Percentiles rank a stretch among this genome's conserved stretches.
Evolutionary conservation across 306 rosid genomes (phyloP).

Genomic region (Quercus suber): DNA sequence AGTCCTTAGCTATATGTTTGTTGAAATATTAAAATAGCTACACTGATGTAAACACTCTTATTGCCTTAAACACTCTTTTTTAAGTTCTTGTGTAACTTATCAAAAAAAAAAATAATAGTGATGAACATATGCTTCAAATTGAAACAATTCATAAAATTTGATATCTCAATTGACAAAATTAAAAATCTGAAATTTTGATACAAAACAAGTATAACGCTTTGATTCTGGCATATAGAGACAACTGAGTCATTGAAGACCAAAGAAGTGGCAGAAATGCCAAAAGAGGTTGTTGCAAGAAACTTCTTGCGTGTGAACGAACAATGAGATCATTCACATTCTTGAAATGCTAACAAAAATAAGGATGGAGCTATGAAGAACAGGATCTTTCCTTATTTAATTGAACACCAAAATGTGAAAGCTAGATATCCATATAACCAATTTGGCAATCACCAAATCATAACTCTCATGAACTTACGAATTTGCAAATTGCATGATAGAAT

Average conservation of each 20-base stretch:
- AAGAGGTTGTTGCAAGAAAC: background rate
- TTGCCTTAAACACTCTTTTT: too few species aligned
- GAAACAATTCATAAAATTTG: too few species aligned
- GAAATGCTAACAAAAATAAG: background rate
- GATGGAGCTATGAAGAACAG: background rate
- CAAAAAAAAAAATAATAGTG: conserved; percentile 31
- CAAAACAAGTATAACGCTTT: too few species aligned
- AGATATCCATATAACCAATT: background rate
- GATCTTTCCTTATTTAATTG: background rate
- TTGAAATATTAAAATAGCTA: too few species aligned
- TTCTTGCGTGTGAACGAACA: conserved; percentile 6
- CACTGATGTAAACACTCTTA: too few species aligned
- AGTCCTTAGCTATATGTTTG: too few species aligned
- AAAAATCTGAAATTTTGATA: too few species aligned
- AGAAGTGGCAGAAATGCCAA: background rate
- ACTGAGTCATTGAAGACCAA: too few species aligned
- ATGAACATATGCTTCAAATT: too few species aligned
- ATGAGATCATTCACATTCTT: background rate
- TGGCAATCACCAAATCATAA: background rate
- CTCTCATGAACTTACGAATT: background rate
- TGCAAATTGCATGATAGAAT: background rate
- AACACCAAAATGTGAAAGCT: background rate
- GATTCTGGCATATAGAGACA: too few species aligned
- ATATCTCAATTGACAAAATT: too few species aligned
- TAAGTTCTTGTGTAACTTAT: too few species aligned